A percentile compares a stretch with the other conserved stretches of the same genome.
Evolutionary conservation across 768 basidiomycete species (phyloP).

Genomic region (Coprinellus micaceus): DNA sequence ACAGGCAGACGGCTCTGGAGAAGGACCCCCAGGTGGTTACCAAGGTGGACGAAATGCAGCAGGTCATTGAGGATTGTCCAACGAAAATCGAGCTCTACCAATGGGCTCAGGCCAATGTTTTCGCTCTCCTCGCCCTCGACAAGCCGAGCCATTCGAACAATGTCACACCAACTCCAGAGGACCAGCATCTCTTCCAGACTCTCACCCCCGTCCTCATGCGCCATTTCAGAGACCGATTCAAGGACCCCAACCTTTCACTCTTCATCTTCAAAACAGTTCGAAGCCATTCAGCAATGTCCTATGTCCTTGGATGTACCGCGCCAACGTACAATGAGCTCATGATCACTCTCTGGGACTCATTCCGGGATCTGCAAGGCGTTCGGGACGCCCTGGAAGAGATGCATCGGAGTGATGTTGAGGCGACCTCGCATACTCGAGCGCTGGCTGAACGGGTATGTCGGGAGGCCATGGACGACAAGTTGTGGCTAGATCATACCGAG

Average conservation of each 20-base stretch:
- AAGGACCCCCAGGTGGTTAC: too few relatives aligned
- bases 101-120: background rate
- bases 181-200: conserved; percentile 24
- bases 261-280: conserved; percentile 80
- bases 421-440: conserved; percentile 56
- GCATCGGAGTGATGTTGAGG: conserved; percentile 69
- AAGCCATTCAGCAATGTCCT: conserved; percentile 70
- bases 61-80: background rate
- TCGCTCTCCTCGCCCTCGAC: background rate
- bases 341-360: conserved; percentile 76
- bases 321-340: conserved; percentile 86
- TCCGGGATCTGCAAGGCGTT: conserved; percentile 79
- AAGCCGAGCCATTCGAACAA: background rate
- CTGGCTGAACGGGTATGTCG: conserved; percentile 62
- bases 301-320: conserved; percentile 87
- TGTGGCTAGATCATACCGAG: conserved; percentile 39
- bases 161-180: background rate
- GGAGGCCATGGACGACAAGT: conserved; percentile 54
- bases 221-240: conserved; percentile 72
- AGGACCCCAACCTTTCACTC: conserved; percentile 77
- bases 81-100: background rate
- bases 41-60: conserved; percentile 2
- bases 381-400: conserved; percentile 76
- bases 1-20: background rate
- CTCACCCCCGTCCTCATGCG: conserved; percentile 76